Conservation (phyloP, 75 land plant species). For the Sequoia sempervirens region DNA sequence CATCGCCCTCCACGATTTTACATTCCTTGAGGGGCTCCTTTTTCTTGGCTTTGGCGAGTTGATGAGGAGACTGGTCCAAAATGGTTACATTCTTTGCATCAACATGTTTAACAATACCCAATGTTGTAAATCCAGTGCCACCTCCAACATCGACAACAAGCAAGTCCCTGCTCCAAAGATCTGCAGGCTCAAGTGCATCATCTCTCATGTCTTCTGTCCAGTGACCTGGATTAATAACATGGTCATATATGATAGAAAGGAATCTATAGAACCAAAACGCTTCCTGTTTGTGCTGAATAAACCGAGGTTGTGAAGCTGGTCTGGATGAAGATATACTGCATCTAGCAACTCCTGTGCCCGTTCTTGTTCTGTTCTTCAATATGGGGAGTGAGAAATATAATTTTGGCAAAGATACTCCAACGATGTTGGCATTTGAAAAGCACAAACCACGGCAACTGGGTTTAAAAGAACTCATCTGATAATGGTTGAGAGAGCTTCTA, state of each 20-base stretch:
- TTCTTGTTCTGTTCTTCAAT: conserved; percentile 10
- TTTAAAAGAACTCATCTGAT: background rate
- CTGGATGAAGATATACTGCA: conserved; percentile 53
- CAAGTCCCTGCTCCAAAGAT: conserved; percentile 54
- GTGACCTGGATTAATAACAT: conserved; percentile 96
- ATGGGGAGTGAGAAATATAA: background rate
- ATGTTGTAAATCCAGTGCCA: conserved; percentile 92
- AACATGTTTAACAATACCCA: conserved; percentile 87
- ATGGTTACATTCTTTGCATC: conserved; percentile 96
- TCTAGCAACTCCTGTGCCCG: conserved; percentile 11
- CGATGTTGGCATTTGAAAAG: background rate
- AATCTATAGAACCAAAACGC: conserved; percentile 98
- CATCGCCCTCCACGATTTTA: conserved; percentile 90
- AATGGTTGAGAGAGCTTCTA: background rate
- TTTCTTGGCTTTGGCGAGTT: conserved; percentile 91
- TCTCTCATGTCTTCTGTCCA: conserved; percentile 99
- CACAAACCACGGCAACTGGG: background rate
- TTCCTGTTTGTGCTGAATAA: conserved; percentile 98
- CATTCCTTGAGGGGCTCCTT: conserved; percentile 89
- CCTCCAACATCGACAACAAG: conserved; percentile 96
- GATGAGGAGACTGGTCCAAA: conserved; percentile 97
- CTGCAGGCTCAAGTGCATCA: conserved; percentile 96
- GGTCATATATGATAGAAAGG: conserved; percentile 89
- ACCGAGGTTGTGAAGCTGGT: conserved; percentile 86
- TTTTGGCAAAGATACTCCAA: background rate